Evolutionary conservation across 1,284 basidiomycete species (phyloP), one percentile per base, ranked within the genome.

Genomic region (Porogramme epimiltina): DNA sequence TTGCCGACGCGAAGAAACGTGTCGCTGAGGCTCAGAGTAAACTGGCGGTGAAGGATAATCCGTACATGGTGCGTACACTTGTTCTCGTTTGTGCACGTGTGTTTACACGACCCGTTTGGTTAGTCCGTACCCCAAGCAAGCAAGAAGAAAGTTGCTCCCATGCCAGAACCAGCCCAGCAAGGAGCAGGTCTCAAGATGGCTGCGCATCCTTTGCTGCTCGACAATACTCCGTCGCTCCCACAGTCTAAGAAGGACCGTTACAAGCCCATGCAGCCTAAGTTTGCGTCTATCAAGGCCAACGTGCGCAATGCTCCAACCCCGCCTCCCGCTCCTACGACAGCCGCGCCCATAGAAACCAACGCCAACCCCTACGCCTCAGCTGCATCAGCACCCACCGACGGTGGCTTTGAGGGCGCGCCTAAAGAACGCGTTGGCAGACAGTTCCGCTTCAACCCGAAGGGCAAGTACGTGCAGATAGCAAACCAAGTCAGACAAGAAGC

Each of bases 181-280:
- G 89, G 91, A 41, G 85, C 85, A 15, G 91, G 91, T n/a, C 72
- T 93, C 49, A 90, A 90, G 68, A 93, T 95, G 82, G 86, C 91
- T 2, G 90, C 92, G 0, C 94, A 96, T 69, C 94, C 94, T 3
- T 75, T 95, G 22, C 71, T 95, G 22, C 79, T 95, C 55, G 90
- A 91, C 50, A 81, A 78, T 13, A 68, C 71, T 1, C 76, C 78
- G 0, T 66, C 76, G 2, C 75, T 75, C 2, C 79, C 84, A 0
- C 87, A 89, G 66, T 86, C 84, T 28, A 92, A 90, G 71, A 94
- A 93, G 68, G 91, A 94, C 66, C 76, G 89, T 53, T 96, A 95
- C 73, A 95, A 94, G 68, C 92, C 95, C 8, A 97, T 97, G 93
- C 92, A 94, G 58, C 95, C 95, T 48, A 98, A 97, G 70, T 98